Evolutionary conservation across 1,139 yeast species (phyloP).

Genomic region (Candida sojae): DNA sequence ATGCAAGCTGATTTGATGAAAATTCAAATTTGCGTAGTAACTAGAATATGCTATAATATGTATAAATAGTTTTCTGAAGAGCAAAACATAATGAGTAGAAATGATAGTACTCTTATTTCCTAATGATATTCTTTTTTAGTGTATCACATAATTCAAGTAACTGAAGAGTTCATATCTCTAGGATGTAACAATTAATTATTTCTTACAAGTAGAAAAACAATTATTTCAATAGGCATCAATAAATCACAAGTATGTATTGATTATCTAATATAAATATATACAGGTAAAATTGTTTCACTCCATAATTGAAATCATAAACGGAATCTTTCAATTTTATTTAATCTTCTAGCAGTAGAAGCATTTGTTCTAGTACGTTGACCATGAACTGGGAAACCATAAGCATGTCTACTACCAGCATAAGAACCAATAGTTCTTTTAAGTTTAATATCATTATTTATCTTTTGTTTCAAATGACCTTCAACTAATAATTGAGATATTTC

Average conservation of each 20-base stretch:
- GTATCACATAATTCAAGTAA: too few relatives aligned
- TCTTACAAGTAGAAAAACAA: background rate
- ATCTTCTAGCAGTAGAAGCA: slow-evolving; percentile 83
- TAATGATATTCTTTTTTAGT: too few relatives aligned
- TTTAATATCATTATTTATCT: slow-evolving; percentile 75
- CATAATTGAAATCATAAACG: slow-evolving; percentile 5
- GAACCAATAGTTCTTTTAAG: slow-evolving; percentile 83
- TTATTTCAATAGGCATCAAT: background rate
- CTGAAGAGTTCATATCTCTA: too few relatives aligned
- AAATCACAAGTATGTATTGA: background rate
- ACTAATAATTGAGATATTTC: slow-evolving; percentile 82
- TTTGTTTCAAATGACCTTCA: slow-evolving; percentile 82
- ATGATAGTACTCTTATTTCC: too few relatives aligned
- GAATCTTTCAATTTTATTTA: slow-evolving; percentile 73
- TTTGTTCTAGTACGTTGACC: slow-evolving; percentile 94
- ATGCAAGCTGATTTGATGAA: too few relatives aligned
- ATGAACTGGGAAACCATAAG: slow-evolving; percentile 83
- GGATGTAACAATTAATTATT: too few relatives aligned
- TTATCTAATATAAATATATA: background rate
- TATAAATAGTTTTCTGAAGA: too few relatives aligned
- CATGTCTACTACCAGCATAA: slow-evolving; percentile 88
- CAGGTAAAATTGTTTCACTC: background rate
- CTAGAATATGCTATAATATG: too few relatives aligned
- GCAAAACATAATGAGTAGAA: too few relatives aligned
- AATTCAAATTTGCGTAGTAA: too few relatives aligned